Base-by-base conservation (phyloP, 1,284 basidiomycete species). In the Irpex rosettiformis region DNA sequence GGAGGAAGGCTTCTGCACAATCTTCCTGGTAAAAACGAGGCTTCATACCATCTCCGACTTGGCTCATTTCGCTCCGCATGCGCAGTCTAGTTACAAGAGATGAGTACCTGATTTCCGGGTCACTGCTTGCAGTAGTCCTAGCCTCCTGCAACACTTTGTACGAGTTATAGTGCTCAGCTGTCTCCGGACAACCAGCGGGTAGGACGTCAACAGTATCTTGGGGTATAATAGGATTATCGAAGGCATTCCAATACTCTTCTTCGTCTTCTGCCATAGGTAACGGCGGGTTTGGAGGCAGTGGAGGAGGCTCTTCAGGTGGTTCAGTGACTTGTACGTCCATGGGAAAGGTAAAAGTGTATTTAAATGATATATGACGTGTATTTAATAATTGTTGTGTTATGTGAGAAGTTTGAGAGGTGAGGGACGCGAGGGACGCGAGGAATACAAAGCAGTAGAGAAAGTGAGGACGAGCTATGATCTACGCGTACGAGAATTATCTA, bases 11-110 rank as follows among this genome's bases (percentile, higher is more conserved):
- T 62, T 75, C 73, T 0, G 71, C 62, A 2, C 70, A 63, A 58
- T 77, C 71, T 1, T 75, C 58, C 58, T 77, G 75, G 70, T 72
- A 76, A 3, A 62, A 60, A 60, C 69, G 57, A 2, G 64, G 61
- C 33, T 37, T 37, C 33, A 37, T 37, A n/a, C 33, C 33, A 8
- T 37, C 4, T 1, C 33, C 33, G 4, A 37, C 33, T 11, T n/a
- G 33, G n/a, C 11, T n/a, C 33, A 37, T 1, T n/a, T 37, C 33
- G 11, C 11, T 37, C 4, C 4, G 3, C 33, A 37, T 37, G 33
- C 33, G 33, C n/a, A 37, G 33, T 37, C 4, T 1, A 37, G 33
- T 37, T 8, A 37, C 33, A n/a, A 37, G n/a, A 2, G 33, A 5
- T n/a, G 33, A 37, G 4, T 37, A 37, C 4, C n/a, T 37, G 33